Base-by-base conservation (phyloP, 192 early-diverging fungal genomes). In the Podila epicladia region DNA sequence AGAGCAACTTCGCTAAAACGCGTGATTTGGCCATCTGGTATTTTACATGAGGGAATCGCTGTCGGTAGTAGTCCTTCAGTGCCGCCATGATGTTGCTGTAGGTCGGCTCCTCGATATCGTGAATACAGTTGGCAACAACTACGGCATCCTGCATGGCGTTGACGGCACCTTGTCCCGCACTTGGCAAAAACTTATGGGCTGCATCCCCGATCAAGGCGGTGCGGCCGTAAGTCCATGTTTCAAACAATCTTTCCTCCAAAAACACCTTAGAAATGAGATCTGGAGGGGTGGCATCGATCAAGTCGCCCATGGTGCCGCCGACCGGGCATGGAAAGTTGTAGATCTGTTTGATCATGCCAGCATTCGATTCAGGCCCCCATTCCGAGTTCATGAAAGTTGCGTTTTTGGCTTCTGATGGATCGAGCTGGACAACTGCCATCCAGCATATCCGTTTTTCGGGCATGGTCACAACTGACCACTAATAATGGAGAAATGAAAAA, bases 131-230 rank as follows among this genome's bases (percentile, higher is more conserved):
- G 58, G 58, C 58, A 4, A 60, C n/a, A 5, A 60, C 15, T 0
- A 60, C 58, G 1, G 58, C n/a, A 32, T 60, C 58, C 31, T 60
- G 29, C n/a, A 60, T 15, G 24, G 58, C 58, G 24, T 60, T 60
- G 24, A 60, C 28, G 28, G 58, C 58, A 20, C 51, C 51, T 53
- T 22, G 38, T 41, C 58, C 58, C 4, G n/a, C 58, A 32, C 58
- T 60, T 29, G 58, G 58, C 3, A 60, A 53, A 22, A 53, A 19
- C 51, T 53, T 53, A 19, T 53, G 51, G 20, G 20, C 17, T 20
- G 51, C 58, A 32, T 60, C 58, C 15, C 58, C 58, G 4, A 60
- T 60, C 24, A 60, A 29, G 4, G 24, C 58, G 3, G 58, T 60
- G 7, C 58, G 58, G 5, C 58, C 58, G 4, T 26, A 29, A 13